A percentile compares a stretch with the other conserved stretches of the same genome.
Conservation (phyloP, 2,329 filamentous ascomycete species). For the Fusarium solani-melongenae region DNA sequence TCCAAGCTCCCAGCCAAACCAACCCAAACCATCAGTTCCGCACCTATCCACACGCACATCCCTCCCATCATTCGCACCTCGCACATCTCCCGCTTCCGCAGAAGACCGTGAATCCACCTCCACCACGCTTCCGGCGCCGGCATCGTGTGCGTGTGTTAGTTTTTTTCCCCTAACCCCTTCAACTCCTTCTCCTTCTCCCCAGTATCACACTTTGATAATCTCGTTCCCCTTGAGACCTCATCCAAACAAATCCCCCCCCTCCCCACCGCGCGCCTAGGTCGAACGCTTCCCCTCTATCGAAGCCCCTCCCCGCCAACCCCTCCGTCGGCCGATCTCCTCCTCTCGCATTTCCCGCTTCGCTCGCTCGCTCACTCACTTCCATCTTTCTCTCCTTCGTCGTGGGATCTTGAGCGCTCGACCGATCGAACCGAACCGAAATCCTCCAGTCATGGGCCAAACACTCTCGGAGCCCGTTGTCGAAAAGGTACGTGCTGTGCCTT, state of each 20-base stretch:
- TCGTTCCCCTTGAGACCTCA: neutral
- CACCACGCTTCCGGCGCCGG: slow-evolving; percentile 35
- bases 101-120: slow-evolving; percentile 33
- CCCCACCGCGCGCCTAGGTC: neutral
- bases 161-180: slow-evolving; percentile 22
- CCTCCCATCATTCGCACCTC: slow-evolving; percentile 3
- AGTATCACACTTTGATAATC: slow-evolving; percentile 9
- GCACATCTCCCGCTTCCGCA: slow-evolving; percentile 28
- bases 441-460: slow-evolving; percentile 89
- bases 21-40: neutral
- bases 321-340: slow-evolving; percentile 33
- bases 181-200: slow-evolving; percentile 14
- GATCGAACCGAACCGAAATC: slow-evolving; percentile 37
- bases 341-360: slow-evolving; percentile 22
- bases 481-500: slow-evolving; percentile 73
- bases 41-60: slow-evolving; percentile 5
- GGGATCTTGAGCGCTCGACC: slow-evolving; percentile 42
- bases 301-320: slow-evolving; percentile 29
- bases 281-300: slow-evolving; percentile 20
- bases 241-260: neutral
- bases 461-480: slow-evolving; percentile 98
- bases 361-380: slow-evolving; percentile 15
- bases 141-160: slow-evolving; percentile 23
- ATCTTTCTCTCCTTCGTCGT: slow-evolving; percentile 18
- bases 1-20: neutral